Conservation (phyloP, 2,329 filamentous ascomycete species). For the Fusarium transvaalense region DNA sequence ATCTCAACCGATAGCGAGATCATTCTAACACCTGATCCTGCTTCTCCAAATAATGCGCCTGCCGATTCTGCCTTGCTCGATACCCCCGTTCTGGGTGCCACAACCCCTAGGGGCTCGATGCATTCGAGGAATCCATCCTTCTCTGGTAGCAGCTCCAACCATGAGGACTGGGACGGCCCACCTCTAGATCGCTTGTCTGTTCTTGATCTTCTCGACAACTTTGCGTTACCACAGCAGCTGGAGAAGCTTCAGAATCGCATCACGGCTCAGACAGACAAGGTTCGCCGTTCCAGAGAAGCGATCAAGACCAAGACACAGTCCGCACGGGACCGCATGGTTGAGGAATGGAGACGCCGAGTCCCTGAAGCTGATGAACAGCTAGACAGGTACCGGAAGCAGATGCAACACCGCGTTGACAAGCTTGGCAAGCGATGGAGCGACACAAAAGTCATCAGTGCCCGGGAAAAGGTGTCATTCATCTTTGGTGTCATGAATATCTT, state of each 20-base stretch:
- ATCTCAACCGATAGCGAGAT: constrained; percentile 54
- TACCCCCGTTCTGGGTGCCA: constrained; percentile 64
- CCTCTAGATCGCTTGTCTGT: constrained; percentile 90
- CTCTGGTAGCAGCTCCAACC: constrained; percentile 85
- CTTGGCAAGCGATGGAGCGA: constrained; percentile 89
- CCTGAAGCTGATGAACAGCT: constrained; percentile 92
- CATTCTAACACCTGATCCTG: constrained; percentile 57
- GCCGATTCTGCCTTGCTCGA: constrained; percentile 60
- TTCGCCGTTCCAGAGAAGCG: constrained; percentile 84
- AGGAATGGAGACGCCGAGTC: constrained; percentile 89
- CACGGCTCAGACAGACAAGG: constrained; percentile 84
- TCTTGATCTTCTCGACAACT: constrained; percentile 94
- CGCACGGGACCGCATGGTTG: constrained; percentile 90
- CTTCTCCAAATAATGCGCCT: constrained; percentile 59
- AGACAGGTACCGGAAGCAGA: constrained; percentile 87
- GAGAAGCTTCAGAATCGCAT: constrained; percentile 90
- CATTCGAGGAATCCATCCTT: constrained; percentile 84
- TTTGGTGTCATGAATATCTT: constrained; percentile 97
- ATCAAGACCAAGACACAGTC: constrained; percentile 80
- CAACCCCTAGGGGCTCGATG: constrained; percentile 62
- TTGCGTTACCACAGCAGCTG: constrained; percentile 88
- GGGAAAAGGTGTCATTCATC: constrained; percentile 97
- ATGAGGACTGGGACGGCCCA: constrained; percentile 88
- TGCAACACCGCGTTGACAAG: constrained; percentile 90
- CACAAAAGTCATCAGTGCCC: constrained; percentile 85